Evolutionary conservation across 768 basidiomycete species (phyloP).

Genomic region (Leucosporidium yakuticum): DNA sequence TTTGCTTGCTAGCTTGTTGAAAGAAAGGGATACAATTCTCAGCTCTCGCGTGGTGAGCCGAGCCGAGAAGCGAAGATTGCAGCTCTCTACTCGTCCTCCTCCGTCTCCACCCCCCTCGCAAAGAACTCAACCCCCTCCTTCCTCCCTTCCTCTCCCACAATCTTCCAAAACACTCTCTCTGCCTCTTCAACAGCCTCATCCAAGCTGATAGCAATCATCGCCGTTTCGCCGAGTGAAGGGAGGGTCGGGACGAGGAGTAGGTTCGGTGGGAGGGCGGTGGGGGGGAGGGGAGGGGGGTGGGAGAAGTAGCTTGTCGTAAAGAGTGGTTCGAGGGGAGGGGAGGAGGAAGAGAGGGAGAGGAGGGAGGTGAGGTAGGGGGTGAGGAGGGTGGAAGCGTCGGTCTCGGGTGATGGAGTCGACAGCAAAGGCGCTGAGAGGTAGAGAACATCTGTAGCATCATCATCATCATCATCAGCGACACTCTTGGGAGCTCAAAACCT

Average conservation of each 20-base stretch:
- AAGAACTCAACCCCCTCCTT: conserved; percentile 32
- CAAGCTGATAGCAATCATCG: conserved; percentile 1
- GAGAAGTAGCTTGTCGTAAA: conserved; percentile 12
- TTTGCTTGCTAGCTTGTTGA: no score
- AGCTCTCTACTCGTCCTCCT: conserved; percentile 2
- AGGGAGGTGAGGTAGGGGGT: conserved; percentile 21
- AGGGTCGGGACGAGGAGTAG: conserved; percentile 12
- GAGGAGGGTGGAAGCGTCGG: conserved; percentile 1
- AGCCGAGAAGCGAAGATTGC: no score
- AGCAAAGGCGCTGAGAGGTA: conserved; percentile 51
- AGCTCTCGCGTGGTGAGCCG: no score
- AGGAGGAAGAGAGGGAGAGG: conserved; percentile 1
- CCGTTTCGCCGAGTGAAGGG: not conserved
- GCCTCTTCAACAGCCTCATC: conserved; percentile 3
- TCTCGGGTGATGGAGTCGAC: conserved; percentile 40
- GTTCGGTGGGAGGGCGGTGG: conserved; percentile 10
- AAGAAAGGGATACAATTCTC: no score
- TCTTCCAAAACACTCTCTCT: conserved; percentile 22
- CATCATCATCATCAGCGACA: not conserved
- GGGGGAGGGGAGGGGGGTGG: not conserved
- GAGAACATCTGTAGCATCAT: conserved; percentile 44
- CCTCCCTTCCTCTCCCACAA: conserved; percentile 27
- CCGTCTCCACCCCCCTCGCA: not conserved
- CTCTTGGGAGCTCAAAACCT: not conserved
- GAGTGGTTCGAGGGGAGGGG: not conserved